A percentile compares a stretch with the other conserved stretches of the same genome.
Evolutionary conservation across 495 filamentous ascomycete species (phyloP).

Genomic region (Lasiosphaeriaceae sp.): DNA sequence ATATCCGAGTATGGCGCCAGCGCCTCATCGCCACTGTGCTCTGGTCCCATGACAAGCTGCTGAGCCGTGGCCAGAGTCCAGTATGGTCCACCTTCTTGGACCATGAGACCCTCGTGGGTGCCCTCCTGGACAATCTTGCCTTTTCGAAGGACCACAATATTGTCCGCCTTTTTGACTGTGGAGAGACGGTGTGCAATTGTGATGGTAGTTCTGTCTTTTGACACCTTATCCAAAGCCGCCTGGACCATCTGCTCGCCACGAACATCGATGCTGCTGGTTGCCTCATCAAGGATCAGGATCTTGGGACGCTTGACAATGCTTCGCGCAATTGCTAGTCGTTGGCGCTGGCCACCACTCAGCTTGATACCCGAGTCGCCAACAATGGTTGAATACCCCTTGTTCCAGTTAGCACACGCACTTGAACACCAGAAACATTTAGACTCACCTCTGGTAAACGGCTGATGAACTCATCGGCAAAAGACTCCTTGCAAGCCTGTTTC

Average conservation of each 20-base stretch:
- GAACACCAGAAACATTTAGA: background rate
- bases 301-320: slow-evolving; percentile 72
- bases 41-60: slow-evolving; percentile 33
- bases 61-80: slow-evolving; percentile 51
- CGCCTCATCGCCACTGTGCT: slow-evolving; percentile 14
- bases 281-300: slow-evolving; percentile 83
- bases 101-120: slow-evolving; percentile 63
- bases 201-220: slow-evolving; percentile 54
- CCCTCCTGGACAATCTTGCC: slow-evolving; percentile 66
- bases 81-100: slow-evolving; percentile 53
- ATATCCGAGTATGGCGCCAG: slow-evolving; percentile 4
- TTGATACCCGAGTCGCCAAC: slow-evolving; percentile 57
- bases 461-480: slow-evolving; percentile 61
- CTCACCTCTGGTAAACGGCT: slow-evolving; percentile 50
- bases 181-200: slow-evolving; percentile 60
- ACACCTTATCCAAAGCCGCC: slow-evolving; percentile 51
- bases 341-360: slow-evolving; percentile 60
- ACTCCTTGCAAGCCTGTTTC: slow-evolving; percentile 56
- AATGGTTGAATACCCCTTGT: slow-evolving; percentile 58
- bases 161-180: slow-evolving; percentile 61
- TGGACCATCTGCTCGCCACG: slow-evolving; percentile 57
- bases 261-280: slow-evolving; percentile 63
- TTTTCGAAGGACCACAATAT: slow-evolving; percentile 56
- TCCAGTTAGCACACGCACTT: background rate
- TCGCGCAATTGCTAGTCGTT: slow-evolving; percentile 65